A percentile compares a stretch with the other conserved stretches of the same genome.
phyloP scores from a whole-genome alignment of 192 early-diverging fungal genomes.

The Coemansia pectinata region DNA sequence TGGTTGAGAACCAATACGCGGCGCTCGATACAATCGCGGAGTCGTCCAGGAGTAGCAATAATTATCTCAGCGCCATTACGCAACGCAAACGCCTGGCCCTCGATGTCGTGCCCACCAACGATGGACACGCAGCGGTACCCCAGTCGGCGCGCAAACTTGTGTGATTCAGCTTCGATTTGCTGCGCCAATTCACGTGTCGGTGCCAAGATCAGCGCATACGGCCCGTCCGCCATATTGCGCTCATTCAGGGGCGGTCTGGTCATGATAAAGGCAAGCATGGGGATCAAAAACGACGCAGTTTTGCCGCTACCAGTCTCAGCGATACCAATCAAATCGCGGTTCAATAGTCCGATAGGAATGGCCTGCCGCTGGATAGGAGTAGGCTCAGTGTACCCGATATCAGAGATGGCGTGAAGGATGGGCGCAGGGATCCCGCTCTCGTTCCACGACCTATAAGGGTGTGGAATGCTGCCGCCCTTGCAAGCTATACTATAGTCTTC shows the following conservation, averaged over 20 bases:
- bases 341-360: constrained; percentile 93
- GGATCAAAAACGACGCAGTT: constrained; percentile 94
- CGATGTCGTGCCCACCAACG: constrained; percentile 84
- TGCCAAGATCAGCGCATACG: constrained; percentile 92
- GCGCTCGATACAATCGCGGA: constrained; percentile 89
- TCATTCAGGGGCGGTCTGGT: constrained; percentile 76
- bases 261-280: constrained; percentile 89
- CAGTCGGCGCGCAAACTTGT: constrained; percentile 86
- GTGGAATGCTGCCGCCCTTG: constrained; percentile 90
- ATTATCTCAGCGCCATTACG: constrained; percentile 92
- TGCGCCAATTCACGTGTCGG: constrained; percentile 97
- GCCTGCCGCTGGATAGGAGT: constrained; percentile 98
- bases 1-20: constrained; percentile 89
- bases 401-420: constrained; percentile 75
- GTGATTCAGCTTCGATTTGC: constrained; percentile 93
- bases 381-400: constrained; percentile 90
- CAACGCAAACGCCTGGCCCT: constrained; percentile 86
- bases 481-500: constrained; percentile 96
- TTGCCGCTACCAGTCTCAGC: constrained; percentile 95
- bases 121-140: constrained; percentile 84
- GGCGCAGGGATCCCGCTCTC: constrained; percentile 74
- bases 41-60: constrained; percentile 97
- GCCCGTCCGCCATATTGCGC: constrained; percentile 79
- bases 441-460: constrained; percentile 84
- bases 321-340: constrained; percentile 85